Conservation (phyloP, 2,329 filamentous ascomycete genomes). For the Herpotrichia juniperi region DNA sequence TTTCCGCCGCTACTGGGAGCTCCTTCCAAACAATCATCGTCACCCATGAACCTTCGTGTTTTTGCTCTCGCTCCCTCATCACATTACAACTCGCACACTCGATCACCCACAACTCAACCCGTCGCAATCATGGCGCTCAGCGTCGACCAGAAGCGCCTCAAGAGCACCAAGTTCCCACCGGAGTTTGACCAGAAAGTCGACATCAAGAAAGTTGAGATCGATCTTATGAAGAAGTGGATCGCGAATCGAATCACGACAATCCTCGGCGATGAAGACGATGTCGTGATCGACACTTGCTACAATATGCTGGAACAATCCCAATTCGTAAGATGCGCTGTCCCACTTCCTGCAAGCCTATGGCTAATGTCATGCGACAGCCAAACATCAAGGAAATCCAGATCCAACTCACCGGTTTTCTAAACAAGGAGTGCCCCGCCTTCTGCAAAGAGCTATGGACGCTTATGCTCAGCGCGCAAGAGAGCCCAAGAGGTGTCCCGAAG, state of each 20-base stretch:
- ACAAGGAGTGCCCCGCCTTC: slow-evolving; percentile 86
- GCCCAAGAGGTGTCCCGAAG: slow-evolving; percentile 88
- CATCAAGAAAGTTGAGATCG: slow-evolving; percentile 94
- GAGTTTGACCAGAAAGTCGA: slow-evolving; percentile 97
- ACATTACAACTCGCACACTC: not conserved
- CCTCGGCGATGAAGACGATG: slow-evolving; percentile 90
- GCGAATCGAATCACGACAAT: slow-evolving; percentile 85
- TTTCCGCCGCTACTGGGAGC: not conserved
- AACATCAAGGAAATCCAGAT: slow-evolving; percentile 97
- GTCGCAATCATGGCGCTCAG: slow-evolving; percentile 72
- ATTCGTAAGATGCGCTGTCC: slow-evolving; percentile 65
- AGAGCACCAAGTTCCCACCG: slow-evolving; percentile 89
- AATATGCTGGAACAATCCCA: slow-evolving; percentile 74
- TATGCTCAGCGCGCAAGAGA: slow-evolving; percentile 86
- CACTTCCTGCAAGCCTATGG: slow-evolving; percentile 1
- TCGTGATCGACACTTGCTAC: slow-evolving; percentile 85
- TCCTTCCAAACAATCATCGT: not conserved
- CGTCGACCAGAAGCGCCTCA: slow-evolving; percentile 87
- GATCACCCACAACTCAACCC: not conserved
- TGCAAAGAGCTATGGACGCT: slow-evolving; percentile 95
- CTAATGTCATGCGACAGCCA: slow-evolving; percentile 63
- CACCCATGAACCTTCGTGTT: not conserved
- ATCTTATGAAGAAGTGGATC: slow-evolving; percentile 99
- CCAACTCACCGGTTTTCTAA: slow-evolving; percentile 91
- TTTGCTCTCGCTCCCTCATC: not conserved